Evolutionary conservation across 495 filamentous ascomycete species (phyloP).

Genomic region (Beverwykella pulmonaria): DNA sequence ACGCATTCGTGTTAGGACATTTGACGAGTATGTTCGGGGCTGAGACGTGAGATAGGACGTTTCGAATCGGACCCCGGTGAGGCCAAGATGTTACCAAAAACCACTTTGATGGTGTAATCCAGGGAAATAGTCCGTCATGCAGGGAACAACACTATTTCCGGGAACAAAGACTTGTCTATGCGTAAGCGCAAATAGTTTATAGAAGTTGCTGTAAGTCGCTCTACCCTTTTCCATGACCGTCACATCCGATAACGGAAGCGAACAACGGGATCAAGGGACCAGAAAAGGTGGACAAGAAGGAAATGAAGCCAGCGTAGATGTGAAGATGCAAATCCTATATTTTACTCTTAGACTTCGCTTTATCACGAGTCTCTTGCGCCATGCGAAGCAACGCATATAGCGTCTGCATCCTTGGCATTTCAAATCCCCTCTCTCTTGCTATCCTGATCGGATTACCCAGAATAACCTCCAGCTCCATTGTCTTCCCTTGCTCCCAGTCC

Average conservation of each 20-base stretch:
- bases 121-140: background rate
- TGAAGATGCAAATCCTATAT: slow-evolving; percentile 14
- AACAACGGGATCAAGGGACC: too few species aligned
- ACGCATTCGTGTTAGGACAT: too few species aligned
- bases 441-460: slow-evolving; percentile 61
- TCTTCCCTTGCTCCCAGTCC: slow-evolving; percentile 59
- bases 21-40: too few species aligned
- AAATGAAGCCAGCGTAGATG: background rate
- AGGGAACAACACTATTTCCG: too few species aligned
- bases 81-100: background rate
- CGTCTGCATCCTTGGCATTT: slow-evolving; percentile 57
- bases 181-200: too few species aligned
- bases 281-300: background rate
- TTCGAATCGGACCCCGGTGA: background rate
- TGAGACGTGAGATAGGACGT: too few species aligned
- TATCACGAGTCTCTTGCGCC: slow-evolving; percentile 49
- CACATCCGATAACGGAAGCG: too few species aligned
- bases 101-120: background rate
- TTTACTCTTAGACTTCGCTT: slow-evolving; percentile 41
- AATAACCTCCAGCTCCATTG: slow-evolving; percentile 65
- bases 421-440: slow-evolving; percentile 54
- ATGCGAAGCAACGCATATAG: slow-evolving; percentile 53
- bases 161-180: too few species aligned
- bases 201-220: too few species aligned
- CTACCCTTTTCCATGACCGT: too few species aligned